Evolutionary conservation across 768 basidiomycete genomes (phyloP).

Genomic region (Suillus hirtellus): DNA sequence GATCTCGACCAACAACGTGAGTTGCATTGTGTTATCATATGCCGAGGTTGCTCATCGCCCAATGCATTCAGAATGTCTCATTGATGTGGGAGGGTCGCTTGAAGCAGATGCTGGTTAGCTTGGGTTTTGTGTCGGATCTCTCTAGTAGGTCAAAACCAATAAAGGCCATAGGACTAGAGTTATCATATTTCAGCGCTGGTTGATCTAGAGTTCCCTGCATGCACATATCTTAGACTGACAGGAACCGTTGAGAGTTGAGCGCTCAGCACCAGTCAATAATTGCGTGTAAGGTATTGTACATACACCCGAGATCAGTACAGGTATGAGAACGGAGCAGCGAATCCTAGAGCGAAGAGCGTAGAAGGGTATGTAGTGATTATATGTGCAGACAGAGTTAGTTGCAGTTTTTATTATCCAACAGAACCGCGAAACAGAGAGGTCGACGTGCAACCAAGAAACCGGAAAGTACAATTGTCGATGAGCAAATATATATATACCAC

Average conservation of each 20-base stretch:
- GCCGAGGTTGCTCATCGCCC: slow-evolving; percentile 8
- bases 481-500: slow-evolving; percentile 12
- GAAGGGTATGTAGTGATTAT: slow-evolving; percentile 23
- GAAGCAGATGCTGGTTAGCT: slow-evolving; percentile 83
- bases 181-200: slow-evolving; percentile 86
- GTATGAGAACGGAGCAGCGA: slow-evolving; percentile 16
- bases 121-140: slow-evolving; percentile 91
- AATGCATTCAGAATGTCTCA: slow-evolving; percentile 67
- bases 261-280: slow-evolving; percentile 17
- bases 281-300: slow-evolving; percentile 24
- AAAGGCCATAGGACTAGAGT: slow-evolving; percentile 85
- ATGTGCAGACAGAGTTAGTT: slow-evolving; percentile 18
- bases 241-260: neutral
- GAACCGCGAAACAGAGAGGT: slow-evolving; percentile 3
- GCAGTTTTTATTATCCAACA: slow-evolving; percentile 21
- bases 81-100: slow-evolving; percentile 94
- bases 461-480: slow-evolving; percentile 12
- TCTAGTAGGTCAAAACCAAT: slow-evolving; percentile 85
- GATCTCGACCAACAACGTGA: slow-evolving; percentile 85
- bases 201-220: slow-evolving; percentile 7
- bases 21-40: slow-evolving; percentile 27
- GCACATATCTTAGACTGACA: slow-evolving; percentile 1
- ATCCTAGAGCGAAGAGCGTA: slow-evolving; percentile 15
- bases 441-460: slow-evolving; percentile 10
- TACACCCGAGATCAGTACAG: slow-evolving; percentile 22